Evolutionary conservation across 306 rosid species (phyloP).

Genomic region (Carpinus viminea): DNA sequence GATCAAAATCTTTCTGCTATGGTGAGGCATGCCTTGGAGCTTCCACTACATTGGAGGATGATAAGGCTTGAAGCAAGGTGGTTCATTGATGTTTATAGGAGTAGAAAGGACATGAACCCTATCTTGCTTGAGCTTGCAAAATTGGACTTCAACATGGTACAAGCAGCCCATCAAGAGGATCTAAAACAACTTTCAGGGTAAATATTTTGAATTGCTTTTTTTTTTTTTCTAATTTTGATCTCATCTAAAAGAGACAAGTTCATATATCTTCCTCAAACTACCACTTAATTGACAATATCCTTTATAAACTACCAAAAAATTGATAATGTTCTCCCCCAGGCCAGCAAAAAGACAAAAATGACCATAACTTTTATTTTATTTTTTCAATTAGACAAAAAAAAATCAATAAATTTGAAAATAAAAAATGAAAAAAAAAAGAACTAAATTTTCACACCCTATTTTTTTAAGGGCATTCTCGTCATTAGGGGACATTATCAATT

Average conservation of each 20-base stretch:
- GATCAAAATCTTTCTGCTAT: background rate
- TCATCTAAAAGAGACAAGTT: background rate
- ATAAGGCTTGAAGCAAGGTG: conserved; percentile 12
- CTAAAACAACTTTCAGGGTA: conserved; percentile 14
- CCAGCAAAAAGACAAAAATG: too few species aligned
- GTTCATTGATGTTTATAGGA: conserved; percentile 29
- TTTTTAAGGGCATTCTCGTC: too few species aligned
- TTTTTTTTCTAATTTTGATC: background rate
- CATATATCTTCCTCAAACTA: too few species aligned
- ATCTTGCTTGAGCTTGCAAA: conserved; percentile 7
- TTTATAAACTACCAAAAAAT: too few species aligned
- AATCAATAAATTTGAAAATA: too few species aligned
- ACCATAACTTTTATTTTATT: too few species aligned
- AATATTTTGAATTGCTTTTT: background rate
- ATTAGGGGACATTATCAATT: too few species aligned
- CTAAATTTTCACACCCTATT: too few species aligned
- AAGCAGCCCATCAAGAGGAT: conserved; percentile 13
- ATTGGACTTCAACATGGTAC: conserved; percentile 15
- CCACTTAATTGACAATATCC: too few species aligned
- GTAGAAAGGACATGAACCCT: background rate
- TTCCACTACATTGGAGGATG: conserved; percentile 26
- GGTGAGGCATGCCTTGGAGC: conserved; percentile 23
- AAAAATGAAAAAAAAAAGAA: too few species aligned
- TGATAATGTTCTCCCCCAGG: too few species aligned
- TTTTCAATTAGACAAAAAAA: too few species aligned